These are phyloP conservation scores for Colletotrichum ledebouriae DNA, from an alignment of 2,329 filamentous ascomycete genomes.

Conservation along the genomic window DNA sequence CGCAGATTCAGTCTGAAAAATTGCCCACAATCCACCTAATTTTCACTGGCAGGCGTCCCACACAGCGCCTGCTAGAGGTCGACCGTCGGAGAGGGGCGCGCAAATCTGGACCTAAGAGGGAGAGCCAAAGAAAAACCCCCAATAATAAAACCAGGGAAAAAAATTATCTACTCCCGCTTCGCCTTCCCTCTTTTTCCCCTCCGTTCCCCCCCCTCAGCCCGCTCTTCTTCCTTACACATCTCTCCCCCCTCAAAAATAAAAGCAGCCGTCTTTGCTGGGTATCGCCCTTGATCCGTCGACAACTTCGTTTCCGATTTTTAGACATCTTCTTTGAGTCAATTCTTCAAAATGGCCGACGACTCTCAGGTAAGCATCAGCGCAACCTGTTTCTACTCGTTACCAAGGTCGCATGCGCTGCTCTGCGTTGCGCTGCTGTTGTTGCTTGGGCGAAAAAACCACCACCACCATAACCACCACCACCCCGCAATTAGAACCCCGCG, in stretches of 20 bases:
- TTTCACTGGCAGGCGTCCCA: conserved; percentile 35
- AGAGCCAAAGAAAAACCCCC: conserved; percentile 35
- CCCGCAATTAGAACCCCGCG: conserved; percentile 58
- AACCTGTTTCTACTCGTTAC: conserved; percentile 38
- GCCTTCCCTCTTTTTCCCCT: conserved; percentile 43
- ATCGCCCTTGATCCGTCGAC: conserved; percentile 45
- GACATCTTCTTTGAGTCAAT: conserved; percentile 49
- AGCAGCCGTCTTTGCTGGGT: conserved; percentile 41
- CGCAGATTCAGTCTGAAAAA: conserved; percentile 20
- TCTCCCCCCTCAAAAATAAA: conserved; percentile 35
- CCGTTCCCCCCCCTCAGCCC: conserved; percentile 40
- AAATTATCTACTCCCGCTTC: conserved; percentile 44
- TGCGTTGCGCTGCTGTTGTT: conserved; percentile 43
- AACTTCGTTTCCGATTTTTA: conserved; percentile 44
- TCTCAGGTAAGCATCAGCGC: conserved; percentile 60
- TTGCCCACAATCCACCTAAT: conserved; percentile 32
- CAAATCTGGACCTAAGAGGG: conserved; percentile 34
- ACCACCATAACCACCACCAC: conserved; percentile 49
- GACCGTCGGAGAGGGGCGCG: conserved; percentile 32
- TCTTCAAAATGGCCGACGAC: conserved; percentile 70
- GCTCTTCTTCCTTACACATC: conserved; percentile 43
- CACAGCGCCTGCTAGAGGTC: conserved; percentile 24
- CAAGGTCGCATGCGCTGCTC: conserved; percentile 47
- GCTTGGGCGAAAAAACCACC: conserved; percentile 49
- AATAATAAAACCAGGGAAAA: conserved; percentile 45